Conservation (phyloP, 2,329 filamentous ascomycete species). For the Phaeomoniella chlamydospora region DNA sequence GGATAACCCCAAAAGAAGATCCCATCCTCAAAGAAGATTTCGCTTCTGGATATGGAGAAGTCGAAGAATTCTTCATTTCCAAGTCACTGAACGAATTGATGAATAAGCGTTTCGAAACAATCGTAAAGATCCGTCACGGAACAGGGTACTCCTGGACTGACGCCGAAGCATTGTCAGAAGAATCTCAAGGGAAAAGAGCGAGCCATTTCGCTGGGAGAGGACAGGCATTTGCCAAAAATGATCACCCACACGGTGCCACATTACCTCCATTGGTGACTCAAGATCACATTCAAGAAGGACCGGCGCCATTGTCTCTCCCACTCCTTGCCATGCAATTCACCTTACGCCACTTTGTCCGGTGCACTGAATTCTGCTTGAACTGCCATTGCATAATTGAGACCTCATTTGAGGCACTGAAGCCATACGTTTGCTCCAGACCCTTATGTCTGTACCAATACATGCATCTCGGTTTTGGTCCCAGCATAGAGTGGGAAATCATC, state of each 20-base stretch:
- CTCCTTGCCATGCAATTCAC: slow-evolving; percentile 58
- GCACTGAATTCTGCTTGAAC: slow-evolving; percentile 74
- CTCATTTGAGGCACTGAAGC: slow-evolving; percentile 40
- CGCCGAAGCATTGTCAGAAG: slow-evolving; percentile 45
- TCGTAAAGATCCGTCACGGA: slow-evolving; percentile 45
- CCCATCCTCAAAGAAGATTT: slow-evolving; percentile 1
- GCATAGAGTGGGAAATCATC: slow-evolving; percentile 70
- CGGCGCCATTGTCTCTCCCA: slow-evolving; percentile 35
- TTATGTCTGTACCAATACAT: slow-evolving; percentile 85
- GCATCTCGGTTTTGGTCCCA: slow-evolving; percentile 69
- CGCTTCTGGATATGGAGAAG: slow-evolving; percentile 9
- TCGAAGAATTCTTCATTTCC: slow-evolving; percentile 55
- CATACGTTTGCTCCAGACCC: slow-evolving; percentile 58
- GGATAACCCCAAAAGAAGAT: slow-evolving; percentile 6
- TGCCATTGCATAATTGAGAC: slow-evolving; percentile 57
- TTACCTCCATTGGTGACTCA: slow-evolving; percentile 31
- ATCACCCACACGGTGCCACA: slow-evolving; percentile 6
- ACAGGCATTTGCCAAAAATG: slow-evolving; percentile 5
- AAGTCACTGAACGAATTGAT: slow-evolving; percentile 55
- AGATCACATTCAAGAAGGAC: slow-evolving; percentile 32
- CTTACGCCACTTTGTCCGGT: slow-evolving; percentile 62
- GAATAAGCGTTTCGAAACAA: slow-evolving; percentile 45
- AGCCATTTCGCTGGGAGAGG: slow-evolving; percentile 1
- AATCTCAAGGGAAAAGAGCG: slow-evolving; percentile 22
- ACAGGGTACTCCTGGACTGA: slow-evolving; percentile 49